Evolutionary conservation across 805 yeast species (phyloP).

Genomic region (Candida ipomoeae): DNA sequence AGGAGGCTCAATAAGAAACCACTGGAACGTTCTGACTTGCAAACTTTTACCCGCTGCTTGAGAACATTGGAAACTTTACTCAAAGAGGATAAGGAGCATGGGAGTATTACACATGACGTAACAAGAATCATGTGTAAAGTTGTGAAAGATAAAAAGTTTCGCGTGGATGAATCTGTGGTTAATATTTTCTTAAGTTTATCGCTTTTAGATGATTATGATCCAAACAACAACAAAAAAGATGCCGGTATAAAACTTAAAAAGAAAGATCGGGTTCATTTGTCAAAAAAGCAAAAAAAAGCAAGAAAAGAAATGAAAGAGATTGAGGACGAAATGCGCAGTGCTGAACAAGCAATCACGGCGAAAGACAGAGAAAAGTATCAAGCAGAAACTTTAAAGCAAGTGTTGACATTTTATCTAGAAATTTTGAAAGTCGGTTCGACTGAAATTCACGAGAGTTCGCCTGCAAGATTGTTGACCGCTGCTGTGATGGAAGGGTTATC

Average conservation of each 20-base stretch:
- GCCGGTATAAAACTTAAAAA: slow-evolving; percentile 57
- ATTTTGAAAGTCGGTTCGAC: slow-evolving; percentile 51
- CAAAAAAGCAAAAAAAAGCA: slow-evolving; percentile 85
- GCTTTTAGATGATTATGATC: slow-evolving; percentile 68
- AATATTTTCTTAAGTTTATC: slow-evolving; percentile 67
- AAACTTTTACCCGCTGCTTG: slow-evolving; percentile 55
- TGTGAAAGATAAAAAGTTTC: slow-evolving; percentile 65
- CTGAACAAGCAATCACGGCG: slow-evolving; percentile 81
- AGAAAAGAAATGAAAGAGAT: slow-evolving; percentile 83
- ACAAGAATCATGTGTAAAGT: slow-evolving; percentile 66
- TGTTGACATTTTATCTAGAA: slow-evolving; percentile 72
- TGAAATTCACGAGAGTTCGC: slow-evolving; percentile 35
- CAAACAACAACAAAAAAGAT: slow-evolving; percentile 44
- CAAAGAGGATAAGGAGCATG: slow-evolving; percentile 70
- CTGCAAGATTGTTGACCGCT: slow-evolving; percentile 58
- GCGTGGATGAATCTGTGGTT: slow-evolving; percentile 79
- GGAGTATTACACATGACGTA: slow-evolving; percentile 74
- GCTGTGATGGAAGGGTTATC: slow-evolving; percentile 89
- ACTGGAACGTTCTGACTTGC: slow-evolving; percentile 40
- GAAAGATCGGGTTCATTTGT: slow-evolving; percentile 84
- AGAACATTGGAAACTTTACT: slow-evolving; percentile 66
- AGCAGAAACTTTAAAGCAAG: slow-evolving; percentile 71
- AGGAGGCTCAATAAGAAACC: slow-evolving; percentile 66
- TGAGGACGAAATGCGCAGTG: slow-evolving; percentile 82
- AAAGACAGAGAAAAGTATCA: slow-evolving; percentile 86